Conservation (phyloP, 495 filamentous ascomycete species). For the Lepraria neglecta region DNA sequence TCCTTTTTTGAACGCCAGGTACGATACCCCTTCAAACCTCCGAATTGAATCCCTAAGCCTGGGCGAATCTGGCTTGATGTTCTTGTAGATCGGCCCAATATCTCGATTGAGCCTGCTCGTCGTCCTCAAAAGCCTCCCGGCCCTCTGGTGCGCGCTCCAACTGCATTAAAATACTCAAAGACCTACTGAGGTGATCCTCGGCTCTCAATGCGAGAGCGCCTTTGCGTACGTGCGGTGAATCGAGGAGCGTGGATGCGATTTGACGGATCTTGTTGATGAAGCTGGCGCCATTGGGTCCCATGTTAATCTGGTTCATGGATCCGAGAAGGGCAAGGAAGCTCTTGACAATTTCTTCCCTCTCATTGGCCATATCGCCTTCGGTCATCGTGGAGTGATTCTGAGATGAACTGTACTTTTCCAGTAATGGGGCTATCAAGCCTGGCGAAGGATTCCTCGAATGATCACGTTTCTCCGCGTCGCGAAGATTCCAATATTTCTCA, state of each 20-base stretch:
- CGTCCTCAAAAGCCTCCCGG: conserved; percentile 42
- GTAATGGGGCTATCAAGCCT: conserved; percentile 19
- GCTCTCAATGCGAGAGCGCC: conserved; percentile 50
- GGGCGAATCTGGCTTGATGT: conserved; percentile 64
- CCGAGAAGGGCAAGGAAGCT: conserved; percentile 62
- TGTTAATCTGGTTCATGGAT: conserved; percentile 68
- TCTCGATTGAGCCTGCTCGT: conserved; percentile 59
- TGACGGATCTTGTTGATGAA: conserved; percentile 67
- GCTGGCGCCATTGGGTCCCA: conserved; percentile 73
- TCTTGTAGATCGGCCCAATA: conserved; percentile 70
- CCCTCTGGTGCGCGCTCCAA: conserved; percentile 48
- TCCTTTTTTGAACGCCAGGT: too few species aligned
- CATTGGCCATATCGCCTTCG: conserved; percentile 53
- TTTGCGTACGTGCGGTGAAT: conserved; percentile 51
- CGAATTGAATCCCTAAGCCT: conserved; percentile 45
- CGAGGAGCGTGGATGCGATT: conserved; percentile 68
- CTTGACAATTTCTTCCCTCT: conserved; percentile 69
- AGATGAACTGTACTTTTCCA: conserved; percentile 36
- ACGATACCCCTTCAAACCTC: background rate
- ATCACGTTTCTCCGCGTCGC: conserved; percentile 43
- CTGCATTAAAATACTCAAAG: conserved; percentile 63
- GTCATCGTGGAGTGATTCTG: conserved; percentile 32
- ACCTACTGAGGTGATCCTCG: conserved; percentile 58
- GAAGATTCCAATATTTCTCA: conserved; percentile 68
- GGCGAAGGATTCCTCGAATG: conserved; percentile 3